A percentile compares a stretch with the other conserved stretches of the same genome.
phyloP scores from a whole-genome alignment of 108 stramenopile species.

The Nitzschia sp. region DNA sequence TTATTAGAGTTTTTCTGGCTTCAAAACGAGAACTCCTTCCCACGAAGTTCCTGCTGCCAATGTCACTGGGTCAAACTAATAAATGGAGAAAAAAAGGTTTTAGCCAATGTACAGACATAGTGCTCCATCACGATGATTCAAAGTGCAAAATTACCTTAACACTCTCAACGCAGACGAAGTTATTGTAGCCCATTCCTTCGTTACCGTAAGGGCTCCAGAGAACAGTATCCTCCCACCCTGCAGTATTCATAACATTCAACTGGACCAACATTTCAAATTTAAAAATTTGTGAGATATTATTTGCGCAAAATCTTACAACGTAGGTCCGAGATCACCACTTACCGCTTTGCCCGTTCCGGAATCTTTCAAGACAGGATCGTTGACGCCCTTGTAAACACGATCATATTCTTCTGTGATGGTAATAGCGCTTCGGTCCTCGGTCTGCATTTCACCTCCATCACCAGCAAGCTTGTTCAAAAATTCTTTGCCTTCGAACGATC shows the following conservation, averaged over 20 bases:
- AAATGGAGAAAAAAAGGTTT: too few species aligned
- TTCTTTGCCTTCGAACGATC: constrained; percentile 89
- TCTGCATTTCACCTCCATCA: constrained; percentile 82
- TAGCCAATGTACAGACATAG: not conserved
- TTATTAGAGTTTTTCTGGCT: constrained; percentile 43
- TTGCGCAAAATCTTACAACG: not conserved
- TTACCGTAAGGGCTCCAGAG: constrained; percentile 94
- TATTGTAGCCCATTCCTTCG: constrained; percentile 95
- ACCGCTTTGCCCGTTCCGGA: constrained; percentile 82
- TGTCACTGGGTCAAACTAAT: constrained; percentile 82
- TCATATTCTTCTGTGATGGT: constrained; percentile 91
- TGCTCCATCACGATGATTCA: not conserved
- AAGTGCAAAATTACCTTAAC: constrained; percentile 60
- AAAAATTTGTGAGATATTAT: not conserved
- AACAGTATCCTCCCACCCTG: constrained; percentile 94
- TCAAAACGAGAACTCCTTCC: constrained; percentile 80
- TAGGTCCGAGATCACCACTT: constrained; percentile 24
- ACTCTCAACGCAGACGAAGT: constrained; percentile 95
- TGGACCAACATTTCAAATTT: constrained; percentile 7
- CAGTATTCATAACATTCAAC: constrained; percentile 78
- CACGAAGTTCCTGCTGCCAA: constrained; percentile 72
- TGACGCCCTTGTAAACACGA: constrained; percentile 92
- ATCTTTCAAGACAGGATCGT: constrained; percentile 90
- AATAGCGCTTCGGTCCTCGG: constrained; percentile 81
- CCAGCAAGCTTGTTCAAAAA: constrained; percentile 88